These are phyloP conservation scores for Plasmodium falciparum DNA, from an alignment of 169 alveolate genomes.

Conservation along the genomic window DNA sequence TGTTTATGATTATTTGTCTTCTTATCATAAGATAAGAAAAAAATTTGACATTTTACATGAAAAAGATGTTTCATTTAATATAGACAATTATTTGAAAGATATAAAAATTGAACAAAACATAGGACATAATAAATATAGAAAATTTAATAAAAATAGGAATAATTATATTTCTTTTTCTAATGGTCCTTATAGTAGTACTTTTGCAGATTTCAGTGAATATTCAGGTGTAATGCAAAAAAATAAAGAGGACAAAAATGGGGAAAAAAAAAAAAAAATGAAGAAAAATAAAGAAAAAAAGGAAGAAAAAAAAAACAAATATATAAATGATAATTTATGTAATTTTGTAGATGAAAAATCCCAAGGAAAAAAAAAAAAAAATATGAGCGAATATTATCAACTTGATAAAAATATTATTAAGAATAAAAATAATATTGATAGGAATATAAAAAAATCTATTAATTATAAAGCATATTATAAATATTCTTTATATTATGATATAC, in stretches of 20 bases:
- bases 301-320: neutral
- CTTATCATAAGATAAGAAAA: slow-evolving; percentile 23
- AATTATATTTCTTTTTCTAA: slow-evolving; percentile 39
- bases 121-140: neutral
- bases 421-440: neutral
- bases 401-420: neutral
- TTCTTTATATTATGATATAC: neutral
- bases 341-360: too few species aligned
- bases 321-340: neutral
- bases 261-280: neutral
- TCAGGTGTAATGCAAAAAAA: slow-evolving; percentile 48
- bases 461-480: too few species aligned
- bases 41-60: slow-evolving; percentile 11
- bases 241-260: neutral
- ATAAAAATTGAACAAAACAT: slow-evolving; percentile 2
- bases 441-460: too few species aligned
- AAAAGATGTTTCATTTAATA: slow-evolving; percentile 10
- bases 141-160: slow-evolving; percentile 5
- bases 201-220: slow-evolving; percentile 53
- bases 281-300: neutral
- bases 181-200: slow-evolving; percentile 43
- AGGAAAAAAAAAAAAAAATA: neutral
- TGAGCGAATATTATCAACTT: neutral
- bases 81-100: slow-evolving; percentile 7
- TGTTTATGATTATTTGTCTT: slow-evolving; percentile 18